Percentiles rank a stretch among this genome's conserved stretches.
These are phyloP conservation scores for Tetrahymena thermophila DNA, from an alignment of 73 alveolate genomes.

Conservation along the genomic window DNA sequence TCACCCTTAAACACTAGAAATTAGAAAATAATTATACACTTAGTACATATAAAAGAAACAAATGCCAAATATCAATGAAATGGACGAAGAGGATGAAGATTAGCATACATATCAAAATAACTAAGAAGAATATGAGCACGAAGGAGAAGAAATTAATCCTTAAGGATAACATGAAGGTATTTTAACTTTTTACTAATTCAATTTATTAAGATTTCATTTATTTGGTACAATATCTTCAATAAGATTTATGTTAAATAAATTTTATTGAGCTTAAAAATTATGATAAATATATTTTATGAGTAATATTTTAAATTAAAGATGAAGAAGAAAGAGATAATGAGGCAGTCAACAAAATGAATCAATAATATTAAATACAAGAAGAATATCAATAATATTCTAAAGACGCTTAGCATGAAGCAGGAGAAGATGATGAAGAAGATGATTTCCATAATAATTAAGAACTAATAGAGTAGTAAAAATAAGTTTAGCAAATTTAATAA, in stretches of 20 bases:
- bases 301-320: not conserved
- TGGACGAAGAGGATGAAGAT: slow-evolving; percentile 1
- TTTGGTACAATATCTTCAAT: no score
- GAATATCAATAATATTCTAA: not conserved
- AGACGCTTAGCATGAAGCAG: not conserved
- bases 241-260: no score
- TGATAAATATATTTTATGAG: not conserved
- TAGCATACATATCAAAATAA: not conserved
- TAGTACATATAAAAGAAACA: not conserved
- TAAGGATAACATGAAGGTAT: not conserved
- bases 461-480: not conserved
- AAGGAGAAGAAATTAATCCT: not conserved
- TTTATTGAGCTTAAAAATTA: no score
- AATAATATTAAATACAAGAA: not conserved
- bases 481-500: not conserved
- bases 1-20: not conserved
- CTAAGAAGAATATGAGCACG: not conserved
- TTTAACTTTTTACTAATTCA: no score
- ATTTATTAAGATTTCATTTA: no score
- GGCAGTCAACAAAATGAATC: not conserved
- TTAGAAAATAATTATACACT: not conserved
- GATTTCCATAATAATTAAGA: not conserved
- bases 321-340: not conserved
- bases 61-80: not conserved
- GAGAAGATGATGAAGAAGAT: not conserved